These are phyloP conservation scores for Cyclocybe aegerita DNA, from an alignment of 768 basidiomycete genomes.

Conservation along the genomic window DNA sequence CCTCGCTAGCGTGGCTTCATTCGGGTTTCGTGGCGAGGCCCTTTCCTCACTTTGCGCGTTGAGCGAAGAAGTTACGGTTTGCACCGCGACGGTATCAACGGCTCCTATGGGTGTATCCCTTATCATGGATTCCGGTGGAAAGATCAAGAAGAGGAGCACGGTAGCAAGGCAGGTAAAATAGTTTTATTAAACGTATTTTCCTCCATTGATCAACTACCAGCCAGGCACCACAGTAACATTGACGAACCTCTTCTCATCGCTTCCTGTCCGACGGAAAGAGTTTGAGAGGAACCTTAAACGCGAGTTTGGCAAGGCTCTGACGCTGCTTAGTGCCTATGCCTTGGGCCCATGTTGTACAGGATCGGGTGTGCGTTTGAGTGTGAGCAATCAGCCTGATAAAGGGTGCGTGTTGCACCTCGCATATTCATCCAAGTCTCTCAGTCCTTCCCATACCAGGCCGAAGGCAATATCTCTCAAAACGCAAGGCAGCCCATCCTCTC, in stretches of 20 bases:
- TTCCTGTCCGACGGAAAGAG: slow-evolving; percentile 92
- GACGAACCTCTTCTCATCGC: slow-evolving; percentile 68
- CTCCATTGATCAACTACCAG: slow-evolving; percentile 35
- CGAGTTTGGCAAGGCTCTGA: slow-evolving; percentile 85
- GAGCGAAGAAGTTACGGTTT: slow-evolving; percentile 64
- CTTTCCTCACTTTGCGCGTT: slow-evolving; percentile 91
- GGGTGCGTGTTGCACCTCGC: slow-evolving; percentile 51
- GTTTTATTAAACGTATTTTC: not conserved
- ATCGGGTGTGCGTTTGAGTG: slow-evolving; percentile 70
- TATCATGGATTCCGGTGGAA: slow-evolving; percentile 70
- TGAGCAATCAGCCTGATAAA: slow-evolving; percentile 64
- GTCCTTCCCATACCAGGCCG: slow-evolving; percentile 34
- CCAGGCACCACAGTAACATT: slow-evolving; percentile 84
- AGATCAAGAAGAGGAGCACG: slow-evolving; percentile 52
- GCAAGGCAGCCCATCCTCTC: slow-evolving; percentile 59
- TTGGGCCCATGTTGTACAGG: slow-evolving; percentile 81
- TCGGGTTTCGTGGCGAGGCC: slow-evolving; percentile 97
- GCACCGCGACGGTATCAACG: slow-evolving; percentile 68
- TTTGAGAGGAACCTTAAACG: slow-evolving; percentile 85
- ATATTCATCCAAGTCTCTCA: not conserved
- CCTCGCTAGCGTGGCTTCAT: slow-evolving; percentile 70
- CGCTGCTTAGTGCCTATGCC: slow-evolving; percentile 84
- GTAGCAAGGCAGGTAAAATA: slow-evolving; percentile 73
- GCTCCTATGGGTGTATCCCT: slow-evolving; percentile 80
- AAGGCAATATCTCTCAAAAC: slow-evolving; percentile 75